phyloP scores from a whole-genome alignment of 768 basidiomycete genomes.

The Mycena haematopus region DNA sequence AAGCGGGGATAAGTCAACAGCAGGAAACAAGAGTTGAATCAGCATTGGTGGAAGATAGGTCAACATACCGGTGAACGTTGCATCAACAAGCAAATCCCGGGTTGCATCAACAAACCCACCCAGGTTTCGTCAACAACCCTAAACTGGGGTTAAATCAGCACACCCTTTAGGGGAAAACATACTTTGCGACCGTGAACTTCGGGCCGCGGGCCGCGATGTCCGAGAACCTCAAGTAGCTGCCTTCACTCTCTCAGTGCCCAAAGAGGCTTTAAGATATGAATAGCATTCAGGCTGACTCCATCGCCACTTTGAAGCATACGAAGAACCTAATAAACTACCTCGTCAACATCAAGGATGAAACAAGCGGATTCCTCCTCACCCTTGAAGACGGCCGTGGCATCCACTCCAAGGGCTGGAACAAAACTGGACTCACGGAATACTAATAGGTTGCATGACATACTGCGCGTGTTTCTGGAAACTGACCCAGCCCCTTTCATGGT shows the following conservation, averaged over 20 bases:
- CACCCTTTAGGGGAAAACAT: too few species aligned
- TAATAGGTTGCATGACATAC: constrained; percentile 39
- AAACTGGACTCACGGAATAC: constrained; percentile 60
- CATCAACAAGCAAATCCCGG: too few species aligned
- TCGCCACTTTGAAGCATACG: constrained; percentile 35
- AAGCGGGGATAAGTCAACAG: too few species aligned
- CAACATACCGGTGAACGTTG: too few species aligned
- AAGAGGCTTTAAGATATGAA: neutral
- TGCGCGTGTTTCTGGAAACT: neutral
- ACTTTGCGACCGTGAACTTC: neutral
- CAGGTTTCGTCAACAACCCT: too few species aligned
- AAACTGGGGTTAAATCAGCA: too few species aligned
- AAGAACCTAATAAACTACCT: constrained; percentile 47
- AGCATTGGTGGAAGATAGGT: too few species aligned
- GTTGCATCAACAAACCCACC: too few species aligned
- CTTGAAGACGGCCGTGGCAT: constrained; percentile 58
- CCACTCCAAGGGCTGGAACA: constrained; percentile 65
- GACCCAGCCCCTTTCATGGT: constrained; percentile 33
- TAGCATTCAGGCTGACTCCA: constrained; percentile 12
- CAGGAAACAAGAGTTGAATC: too few species aligned
- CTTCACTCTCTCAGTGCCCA: neutral
- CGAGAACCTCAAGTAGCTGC: neutral
- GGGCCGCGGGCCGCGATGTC: neutral
- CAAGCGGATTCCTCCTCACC: constrained; percentile 55
- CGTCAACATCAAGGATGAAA: constrained; percentile 60